A percentile compares a stretch with the other conserved stretches of the same genome.
Conservation (phyloP, 805 yeast species). For the Kregervanrija pseudodelftensis region DNA sequence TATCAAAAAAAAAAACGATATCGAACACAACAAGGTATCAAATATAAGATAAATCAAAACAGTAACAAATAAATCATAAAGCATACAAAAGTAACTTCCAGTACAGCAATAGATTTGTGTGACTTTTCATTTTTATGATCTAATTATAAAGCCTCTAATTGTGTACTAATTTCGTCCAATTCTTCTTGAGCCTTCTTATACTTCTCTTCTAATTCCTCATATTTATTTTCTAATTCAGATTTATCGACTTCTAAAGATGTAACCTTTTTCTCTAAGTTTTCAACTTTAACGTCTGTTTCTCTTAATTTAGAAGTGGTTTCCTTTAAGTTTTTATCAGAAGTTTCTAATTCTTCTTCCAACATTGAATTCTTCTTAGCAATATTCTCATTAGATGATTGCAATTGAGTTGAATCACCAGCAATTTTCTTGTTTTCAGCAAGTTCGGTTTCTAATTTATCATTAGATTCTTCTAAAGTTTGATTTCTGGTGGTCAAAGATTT, state of each 20-base stretch:
- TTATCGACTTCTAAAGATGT: slow-evolving; percentile 87
- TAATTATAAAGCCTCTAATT: slow-evolving; percentile 67
- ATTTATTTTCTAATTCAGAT: slow-evolving; percentile 84
- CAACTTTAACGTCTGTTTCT: slow-evolving; percentile 93
- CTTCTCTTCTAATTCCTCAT: slow-evolving; percentile 78
- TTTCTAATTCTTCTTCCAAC: slow-evolving; percentile 88
- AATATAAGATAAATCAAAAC: slow-evolving; percentile 1
- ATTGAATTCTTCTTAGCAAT: slow-evolving; percentile 82
- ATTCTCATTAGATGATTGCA: slow-evolving; percentile 85
- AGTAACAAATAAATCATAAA: slow-evolving; percentile 15
- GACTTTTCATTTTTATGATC: not conserved
- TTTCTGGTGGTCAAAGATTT: slow-evolving; percentile 89
- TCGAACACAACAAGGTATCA: not conserved
- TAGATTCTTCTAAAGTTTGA: slow-evolving; percentile 75
- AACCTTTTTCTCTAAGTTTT: slow-evolving; percentile 91
- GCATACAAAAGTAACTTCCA: slow-evolving; percentile 11
- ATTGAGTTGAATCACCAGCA: slow-evolving; percentile 85
- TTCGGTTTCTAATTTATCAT: slow-evolving; percentile 71
- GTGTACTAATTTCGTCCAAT: slow-evolving; percentile 93
- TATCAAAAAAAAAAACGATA: slow-evolving; percentile 1
- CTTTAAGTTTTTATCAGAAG: slow-evolving; percentile 82
- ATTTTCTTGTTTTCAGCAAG: slow-evolving; percentile 72
- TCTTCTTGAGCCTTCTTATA: slow-evolving; percentile 83
- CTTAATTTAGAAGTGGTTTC: slow-evolving; percentile 91
- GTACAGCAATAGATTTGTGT: not conserved